Conservation (phyloP, 2,329 filamentous ascomycete species). For the Epichloe sp. region DNA sequence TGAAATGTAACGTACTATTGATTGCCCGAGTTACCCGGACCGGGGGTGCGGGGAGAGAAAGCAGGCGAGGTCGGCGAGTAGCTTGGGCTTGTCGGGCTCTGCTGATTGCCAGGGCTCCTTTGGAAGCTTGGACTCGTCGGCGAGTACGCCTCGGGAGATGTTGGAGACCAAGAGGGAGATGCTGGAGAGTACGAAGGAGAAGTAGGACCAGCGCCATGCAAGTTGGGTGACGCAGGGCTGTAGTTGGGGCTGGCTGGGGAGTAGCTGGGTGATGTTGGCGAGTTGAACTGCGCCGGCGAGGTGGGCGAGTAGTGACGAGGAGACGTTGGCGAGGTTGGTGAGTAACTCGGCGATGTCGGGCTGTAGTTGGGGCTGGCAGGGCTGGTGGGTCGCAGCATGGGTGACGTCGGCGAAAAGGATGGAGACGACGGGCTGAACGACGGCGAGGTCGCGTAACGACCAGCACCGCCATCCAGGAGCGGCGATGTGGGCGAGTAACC, state of each 20-base stretch:
- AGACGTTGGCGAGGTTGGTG: conserved; percentile 45
- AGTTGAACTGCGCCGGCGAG: conserved; percentile 61
- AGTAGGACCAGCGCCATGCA: conserved; percentile 29
- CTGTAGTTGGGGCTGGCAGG: conserved; percentile 49
- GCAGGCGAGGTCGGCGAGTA: conserved; percentile 52
- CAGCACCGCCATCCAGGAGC: conserved; percentile 39
- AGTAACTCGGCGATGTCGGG: conserved; percentile 53
- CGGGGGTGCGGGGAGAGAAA: conserved; percentile 33
- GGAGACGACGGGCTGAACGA: conserved; percentile 51
- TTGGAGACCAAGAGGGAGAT: conserved; percentile 69
- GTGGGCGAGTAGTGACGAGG: conserved; percentile 51
- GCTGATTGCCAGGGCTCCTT: conserved; percentile 37
- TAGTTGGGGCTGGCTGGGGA: conserved; percentile 59
- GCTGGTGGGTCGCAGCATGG: conserved; percentile 41
- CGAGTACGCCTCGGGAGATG: conserved; percentile 52
- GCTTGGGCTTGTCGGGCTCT: conserved; percentile 54
- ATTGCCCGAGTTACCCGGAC: conserved; percentile 29
- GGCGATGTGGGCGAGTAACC: conserved; percentile 68
- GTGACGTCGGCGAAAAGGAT: conserved; percentile 50
- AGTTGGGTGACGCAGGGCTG: conserved; percentile 52
- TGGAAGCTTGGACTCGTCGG: conserved; percentile 50
- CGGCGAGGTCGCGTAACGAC: conserved; percentile 44
- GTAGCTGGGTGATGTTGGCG: conserved; percentile 62
- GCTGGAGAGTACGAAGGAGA: conserved; percentile 55
- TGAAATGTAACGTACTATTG: conserved; percentile 23